These are phyloP conservation scores for Lodderomyces metapsilosis DNA, from an alignment of 1,139 yeast species.

Conservation along the genomic window DNA sequence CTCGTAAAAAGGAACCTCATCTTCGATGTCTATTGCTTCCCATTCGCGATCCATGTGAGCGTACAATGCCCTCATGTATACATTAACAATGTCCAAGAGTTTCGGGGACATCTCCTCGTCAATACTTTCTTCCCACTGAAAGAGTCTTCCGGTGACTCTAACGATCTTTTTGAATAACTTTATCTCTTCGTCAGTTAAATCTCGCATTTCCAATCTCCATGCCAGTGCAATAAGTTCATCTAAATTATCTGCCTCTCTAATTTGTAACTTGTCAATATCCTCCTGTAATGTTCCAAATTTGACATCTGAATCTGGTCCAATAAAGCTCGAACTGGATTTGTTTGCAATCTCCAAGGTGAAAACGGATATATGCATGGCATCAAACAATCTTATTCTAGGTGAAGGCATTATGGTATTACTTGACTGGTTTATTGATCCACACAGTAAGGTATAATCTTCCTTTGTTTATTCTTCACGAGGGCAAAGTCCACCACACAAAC, in stretches of 20 bases:
- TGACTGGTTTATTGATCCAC: background rate
- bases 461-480: conserved; percentile 1
- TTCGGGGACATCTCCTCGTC: background rate
- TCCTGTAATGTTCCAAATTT: background rate
- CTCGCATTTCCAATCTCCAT: background rate
- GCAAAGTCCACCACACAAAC: background rate
- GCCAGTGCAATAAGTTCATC: background rate
- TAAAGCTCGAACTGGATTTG: background rate
- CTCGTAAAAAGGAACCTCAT: background rate
- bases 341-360: background rate
- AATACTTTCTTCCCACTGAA: background rate
- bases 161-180: background rate
- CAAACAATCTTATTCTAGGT: background rate
- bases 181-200: background rate
- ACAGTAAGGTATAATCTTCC: background rate
- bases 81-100: background rate
- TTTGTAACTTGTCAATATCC: background rate
- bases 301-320: background rate
- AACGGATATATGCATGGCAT: background rate
- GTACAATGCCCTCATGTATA: background rate
- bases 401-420: background rate
- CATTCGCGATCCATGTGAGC: background rate
- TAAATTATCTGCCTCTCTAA: background rate
- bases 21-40: background rate
- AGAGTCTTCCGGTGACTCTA: background rate